A percentile compares a stretch with the other conserved stretches of the same genome.
Conservation (phyloP, 768 basidiomycete species). For the Favolaschia claudopus region DNA sequence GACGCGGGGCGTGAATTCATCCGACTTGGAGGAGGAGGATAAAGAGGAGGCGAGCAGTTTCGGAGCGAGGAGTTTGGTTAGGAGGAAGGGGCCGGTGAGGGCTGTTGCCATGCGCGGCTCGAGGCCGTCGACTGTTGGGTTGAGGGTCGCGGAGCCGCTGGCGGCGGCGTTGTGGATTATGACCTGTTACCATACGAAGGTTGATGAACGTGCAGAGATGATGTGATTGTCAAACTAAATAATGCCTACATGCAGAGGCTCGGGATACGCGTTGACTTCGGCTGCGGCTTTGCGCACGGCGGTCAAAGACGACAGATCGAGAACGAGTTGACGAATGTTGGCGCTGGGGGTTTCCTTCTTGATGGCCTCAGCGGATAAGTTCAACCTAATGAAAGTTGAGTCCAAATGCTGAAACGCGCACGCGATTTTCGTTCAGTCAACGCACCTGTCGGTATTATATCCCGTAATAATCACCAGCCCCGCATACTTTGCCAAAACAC, state of each 20-base stretch:
- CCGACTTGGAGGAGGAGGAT: no score
- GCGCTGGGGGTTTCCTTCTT: background rate
- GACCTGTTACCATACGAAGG: background rate
- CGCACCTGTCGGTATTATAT: background rate
- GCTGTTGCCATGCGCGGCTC: background rate
- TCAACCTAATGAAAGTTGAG: background rate
- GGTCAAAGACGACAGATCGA: background rate
- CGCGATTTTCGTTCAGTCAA: background rate
- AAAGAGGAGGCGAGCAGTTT: background rate
- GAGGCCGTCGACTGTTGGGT: background rate
- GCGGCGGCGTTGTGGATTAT: background rate
- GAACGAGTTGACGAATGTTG: background rate
- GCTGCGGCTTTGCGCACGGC: slow-evolving; percentile 2
- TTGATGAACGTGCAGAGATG: background rate
- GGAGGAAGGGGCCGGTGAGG: background rate
- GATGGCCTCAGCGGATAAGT: background rate
- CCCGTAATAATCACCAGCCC: slow-evolving; percentile 1
- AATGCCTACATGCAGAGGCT: background rate
- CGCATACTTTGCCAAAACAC: slow-evolving; percentile 2
- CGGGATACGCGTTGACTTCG: background rate
- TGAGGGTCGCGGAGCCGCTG: background rate
- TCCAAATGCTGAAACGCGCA: background rate
- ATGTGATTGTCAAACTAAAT: no score
- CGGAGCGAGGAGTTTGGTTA: background rate
- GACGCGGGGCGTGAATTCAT: background rate